A percentile compares a stretch with the other conserved stretches of the same genome.
Conservation (phyloP, 1,284 basidiomycete genomes). For the Ustilago xerochloae region DNA sequence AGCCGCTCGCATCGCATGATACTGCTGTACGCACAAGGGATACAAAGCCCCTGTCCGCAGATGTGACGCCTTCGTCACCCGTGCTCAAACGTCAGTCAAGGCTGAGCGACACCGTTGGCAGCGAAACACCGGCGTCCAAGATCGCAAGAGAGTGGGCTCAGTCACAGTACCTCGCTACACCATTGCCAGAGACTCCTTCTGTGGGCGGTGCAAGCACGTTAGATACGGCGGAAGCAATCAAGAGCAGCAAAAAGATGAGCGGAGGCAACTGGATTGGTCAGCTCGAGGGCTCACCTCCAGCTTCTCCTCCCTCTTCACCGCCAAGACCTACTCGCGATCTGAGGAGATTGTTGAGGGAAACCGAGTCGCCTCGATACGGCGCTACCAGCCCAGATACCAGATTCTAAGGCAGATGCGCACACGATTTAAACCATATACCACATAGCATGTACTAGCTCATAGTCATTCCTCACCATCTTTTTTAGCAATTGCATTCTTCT, state of each 20-base stretch:
- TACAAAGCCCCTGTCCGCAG: background rate
- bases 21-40: background rate
- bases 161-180: slow-evolving; percentile 22
- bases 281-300: slow-evolving; percentile 1
- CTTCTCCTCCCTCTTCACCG: slow-evolving; percentile 12
- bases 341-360: background rate
- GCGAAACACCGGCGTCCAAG: slow-evolving; percentile 31
- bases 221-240: too few species aligned
- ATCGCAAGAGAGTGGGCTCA: slow-evolving; percentile 46
- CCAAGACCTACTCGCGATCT: slow-evolving; percentile 8
- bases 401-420: background rate
- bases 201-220: background rate
- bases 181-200: slow-evolving; percentile 16
- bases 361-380: background rate
- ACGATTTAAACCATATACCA: background rate
- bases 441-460: background rate
- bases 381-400: background rate
- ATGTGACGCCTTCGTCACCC: slow-evolving; percentile 2
- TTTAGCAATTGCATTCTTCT: background rate
- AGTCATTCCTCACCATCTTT: background rate
- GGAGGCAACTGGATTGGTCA: background rate
- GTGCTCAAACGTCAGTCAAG: slow-evolving; percentile 18
- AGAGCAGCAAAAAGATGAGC: background rate
- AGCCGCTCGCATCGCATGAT: background rate
- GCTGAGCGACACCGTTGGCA: background rate